Conservation (phyloP, 2,329 filamentous ascomycete species). For the Tolypocladium inflatum region DNA sequence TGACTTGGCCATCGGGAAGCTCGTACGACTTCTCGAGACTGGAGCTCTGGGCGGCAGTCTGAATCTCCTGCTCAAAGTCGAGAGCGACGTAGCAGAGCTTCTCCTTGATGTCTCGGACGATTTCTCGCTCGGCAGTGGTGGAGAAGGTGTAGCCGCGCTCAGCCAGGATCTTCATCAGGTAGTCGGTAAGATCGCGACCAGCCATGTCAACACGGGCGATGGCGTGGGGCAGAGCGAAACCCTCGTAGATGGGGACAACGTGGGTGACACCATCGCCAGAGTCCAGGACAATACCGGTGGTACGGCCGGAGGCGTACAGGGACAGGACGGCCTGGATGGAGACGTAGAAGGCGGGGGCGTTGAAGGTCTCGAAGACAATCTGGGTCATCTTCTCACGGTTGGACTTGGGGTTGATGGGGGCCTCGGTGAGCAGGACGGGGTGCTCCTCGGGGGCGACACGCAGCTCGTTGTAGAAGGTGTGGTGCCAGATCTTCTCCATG, state of each 20-base stretch:
- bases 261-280: slow-evolving; percentile 99
- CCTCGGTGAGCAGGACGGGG: slow-evolving; percentile 97
- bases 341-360: slow-evolving; percentile 99
- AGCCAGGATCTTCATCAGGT: slow-evolving; percentile 99
- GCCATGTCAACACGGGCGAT: slow-evolving; percentile 99
- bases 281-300: slow-evolving; percentile 99
- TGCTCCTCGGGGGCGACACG: slow-evolving; percentile 99
- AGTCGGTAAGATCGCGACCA: slow-evolving; percentile 98
- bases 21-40: slow-evolving; percentile 99
- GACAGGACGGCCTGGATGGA: slow-evolving; percentile 99
- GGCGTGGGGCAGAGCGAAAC: slow-evolving; percentile 99
- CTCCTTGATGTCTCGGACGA: slow-evolving; percentile 99
- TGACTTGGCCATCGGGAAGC: slow-evolving; percentile 98
- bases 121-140: slow-evolving; percentile 99
- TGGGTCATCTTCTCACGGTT: slow-evolving; percentile 99
- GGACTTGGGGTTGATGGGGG: slow-evolving; percentile 99
- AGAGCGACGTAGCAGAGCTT: slow-evolving; percentile 99
- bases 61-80: slow-evolving; percentile 99
- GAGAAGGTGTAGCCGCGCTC: slow-evolving; percentile 99
- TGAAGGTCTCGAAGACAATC: slow-evolving; percentile 99
- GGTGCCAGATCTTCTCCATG: slow-evolving; percentile 99
- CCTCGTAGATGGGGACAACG: slow-evolving; percentile 99
- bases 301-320: slow-evolving; percentile 99
- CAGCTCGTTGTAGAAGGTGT: slow-evolving; percentile 99
- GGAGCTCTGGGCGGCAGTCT: slow-evolving; percentile 98